These are phyloP conservation scores for Cudoniella acicularis DNA, from an alignment of 495 filamentous ascomycete species.

Conservation along the genomic window DNA sequence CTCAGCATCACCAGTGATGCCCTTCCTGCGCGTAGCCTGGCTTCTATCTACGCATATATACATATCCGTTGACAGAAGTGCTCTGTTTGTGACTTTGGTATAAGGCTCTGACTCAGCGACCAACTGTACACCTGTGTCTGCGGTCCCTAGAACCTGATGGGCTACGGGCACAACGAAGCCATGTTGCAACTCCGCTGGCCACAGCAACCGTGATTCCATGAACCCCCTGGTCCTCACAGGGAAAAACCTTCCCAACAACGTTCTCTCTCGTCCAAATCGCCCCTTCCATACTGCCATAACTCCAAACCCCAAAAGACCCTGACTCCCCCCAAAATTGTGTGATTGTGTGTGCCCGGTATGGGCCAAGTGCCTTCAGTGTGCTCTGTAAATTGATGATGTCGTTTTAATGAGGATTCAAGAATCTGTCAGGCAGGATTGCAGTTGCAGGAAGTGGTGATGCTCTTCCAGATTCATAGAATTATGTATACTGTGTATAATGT, in stretches of 20 bases:
- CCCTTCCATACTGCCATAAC: slow-evolving; percentile 1
- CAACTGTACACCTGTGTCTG: slow-evolving; percentile 3
- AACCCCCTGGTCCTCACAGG: background rate
- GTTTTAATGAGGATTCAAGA: background rate
- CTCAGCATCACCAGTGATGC: background rate
- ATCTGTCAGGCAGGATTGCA: too few species aligned
- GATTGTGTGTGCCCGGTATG: background rate
- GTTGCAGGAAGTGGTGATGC: too few species aligned
- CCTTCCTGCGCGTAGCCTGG: background rate
- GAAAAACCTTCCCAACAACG: slow-evolving; percentile 5
- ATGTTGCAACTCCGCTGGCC: slow-evolving; percentile 9
- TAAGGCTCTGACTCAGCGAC: too few species aligned
- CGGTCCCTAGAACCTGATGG: slow-evolving; percentile 2
- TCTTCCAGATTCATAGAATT: too few species aligned
- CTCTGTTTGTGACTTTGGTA: too few species aligned
- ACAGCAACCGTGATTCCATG: slow-evolving; percentile 8
- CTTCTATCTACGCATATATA: background rate
- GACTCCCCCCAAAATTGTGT: background rate
- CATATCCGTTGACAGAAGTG: background rate
- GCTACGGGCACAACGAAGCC: background rate
- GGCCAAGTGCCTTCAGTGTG: background rate
- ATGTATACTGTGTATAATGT: too few species aligned
- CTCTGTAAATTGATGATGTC: too few species aligned
- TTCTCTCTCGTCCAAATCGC: slow-evolving; percentile 7
- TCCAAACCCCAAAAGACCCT: background rate